Conservation (phyloP, 495 filamentous ascomycete species). For the Opeltia flavorubescens region DNA sequence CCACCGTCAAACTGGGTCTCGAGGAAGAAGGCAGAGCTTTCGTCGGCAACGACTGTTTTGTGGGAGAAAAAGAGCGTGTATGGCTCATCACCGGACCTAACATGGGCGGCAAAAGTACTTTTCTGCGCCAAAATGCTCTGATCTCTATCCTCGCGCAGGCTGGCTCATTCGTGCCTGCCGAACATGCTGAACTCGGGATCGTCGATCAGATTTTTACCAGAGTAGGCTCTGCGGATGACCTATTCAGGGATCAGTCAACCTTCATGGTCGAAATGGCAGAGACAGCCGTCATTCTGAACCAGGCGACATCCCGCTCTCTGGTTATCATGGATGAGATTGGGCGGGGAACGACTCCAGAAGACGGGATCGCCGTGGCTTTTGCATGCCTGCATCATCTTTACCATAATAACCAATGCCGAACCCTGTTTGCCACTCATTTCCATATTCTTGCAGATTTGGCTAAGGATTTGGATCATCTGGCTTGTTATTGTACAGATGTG, state of each 20-base stretch:
- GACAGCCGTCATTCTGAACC: constrained; percentile 36
- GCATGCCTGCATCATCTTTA: constrained; percentile 75
- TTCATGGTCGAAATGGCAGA: constrained; percentile 64
- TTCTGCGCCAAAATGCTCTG: constrained; percentile 84
- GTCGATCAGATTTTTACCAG: constrained; percentile 89
- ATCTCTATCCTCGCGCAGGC: constrained; percentile 87
- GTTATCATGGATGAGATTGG: constrained; percentile 99
- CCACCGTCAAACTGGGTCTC: constrained; percentile 74
- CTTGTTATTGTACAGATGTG: constrained; percentile 82
- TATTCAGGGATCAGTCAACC: constrained; percentile 83
- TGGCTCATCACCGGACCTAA: constrained; percentile 97
- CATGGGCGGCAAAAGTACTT: constrained; percentile 96
- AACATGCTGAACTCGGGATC: constrained; percentile 68
- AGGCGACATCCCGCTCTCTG: constrained; percentile 45
- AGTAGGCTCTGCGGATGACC: constrained; percentile 83
- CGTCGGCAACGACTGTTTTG: constrained; percentile 71
- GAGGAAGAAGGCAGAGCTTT: constrained; percentile 70
- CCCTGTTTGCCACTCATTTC: constrained; percentile 92
- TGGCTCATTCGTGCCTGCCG: constrained; percentile 81
- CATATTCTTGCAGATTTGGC: constrained; percentile 73
- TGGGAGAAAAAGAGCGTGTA: constrained; percentile 53
- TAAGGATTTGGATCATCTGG: constrained; percentile 45
- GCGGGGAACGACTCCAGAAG: constrained; percentile 80
- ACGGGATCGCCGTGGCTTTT: constrained; percentile 80
- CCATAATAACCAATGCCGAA: constrained; percentile 57